Evolutionary conservation across 495 filamentous ascomycete genomes (phyloP), one percentile per base, ranked within the genome.

Genomic region (Elasticomyces elasticus): DNA sequence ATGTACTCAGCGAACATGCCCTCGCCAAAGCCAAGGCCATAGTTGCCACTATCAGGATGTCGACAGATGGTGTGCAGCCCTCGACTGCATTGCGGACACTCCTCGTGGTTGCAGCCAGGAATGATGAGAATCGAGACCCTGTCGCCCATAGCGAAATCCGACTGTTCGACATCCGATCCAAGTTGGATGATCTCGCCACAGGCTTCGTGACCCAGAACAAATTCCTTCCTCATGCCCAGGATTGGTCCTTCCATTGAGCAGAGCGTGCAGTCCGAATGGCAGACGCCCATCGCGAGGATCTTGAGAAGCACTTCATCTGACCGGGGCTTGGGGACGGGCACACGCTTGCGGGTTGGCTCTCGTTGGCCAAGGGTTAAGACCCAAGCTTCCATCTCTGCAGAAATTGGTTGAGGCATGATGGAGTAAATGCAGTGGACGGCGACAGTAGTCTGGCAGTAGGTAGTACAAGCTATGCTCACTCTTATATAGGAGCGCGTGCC

Each of bases 1-100:
- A 54, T 26, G 26, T 46, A 54, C 28, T 54, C 52, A 6, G 52
- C 52, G 25, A 54, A 54, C 11, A 17, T 24, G 11, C 52, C 52
- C 17, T 54, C 43, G 27, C 19, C 7, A 19, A 49, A 13, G 27
- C 52, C 52, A 2, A 54, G 19, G 3, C 52, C 52, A 22, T 54
- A 54, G 41, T 54, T 54, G 24, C 40, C 43, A 20, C 52, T 48
- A 9, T 48, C 20, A 1, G 12, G 11, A 12, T 7, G n/a, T 2
- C 30, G 25, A 30, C 52, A 54, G 19, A 54, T 46, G 17, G 42
- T 13, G 20, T 33, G 19, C 6, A 54, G 31, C 19, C 52, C 52
- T 1, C 22, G 4, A 7, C 12, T 47, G 22, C 52, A 54, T 20
- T 35, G 26, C 19, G 23, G 28, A 27, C 52, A 54, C 3, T 9